Base-by-base conservation (phyloP, 805 yeast species). In the Saccharomycopsis microspora region DNA sequence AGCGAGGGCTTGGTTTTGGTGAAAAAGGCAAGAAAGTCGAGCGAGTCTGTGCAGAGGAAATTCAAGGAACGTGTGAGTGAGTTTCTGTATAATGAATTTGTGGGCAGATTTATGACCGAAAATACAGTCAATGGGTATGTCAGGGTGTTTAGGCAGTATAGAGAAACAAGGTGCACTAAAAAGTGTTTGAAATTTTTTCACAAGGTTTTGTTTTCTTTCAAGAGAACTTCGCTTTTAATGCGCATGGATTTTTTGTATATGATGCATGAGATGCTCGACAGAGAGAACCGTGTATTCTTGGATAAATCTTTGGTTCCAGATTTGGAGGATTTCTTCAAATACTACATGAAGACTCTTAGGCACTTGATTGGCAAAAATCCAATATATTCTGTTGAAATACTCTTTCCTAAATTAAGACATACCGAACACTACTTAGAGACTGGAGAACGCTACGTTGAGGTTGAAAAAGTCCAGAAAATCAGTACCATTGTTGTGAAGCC, bases 241-340 rank as follows among this genome's bases (percentile, higher is more conserved):
- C 67, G 96, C 44, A 59, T 93, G 34, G 96, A 89, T 59, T 78
- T 93, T 58, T 74, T 90, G 72, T 60, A 70, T 10, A 58, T 74
- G 2, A 59, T 85, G 0, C 73, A 78, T 56, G 68, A 73, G 31
- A 65, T 83, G 56, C 19, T 19, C 19, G 19, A 19, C 19, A 19
- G 19, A 19, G 19, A 19, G 19, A 19, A 19, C 19, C 19, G 19
- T 19, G 2, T 19, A 19, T 19, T 19, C 19, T 19, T 19, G 19
- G 19, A 19, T 19, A 19, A 2, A 19, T 19, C 19, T 19, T 64
- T 83, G 5, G 65, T 78, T 8, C 70, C 47, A 1, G 87, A 82
- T 48, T 73, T 83, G 8, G 80, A 78, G 36, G 75, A 78, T 42
- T 80, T 90, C 55, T 65, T 84, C 35, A 69, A 71, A 28, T 78